Base-by-base conservation (phyloP, 1,139 yeast species). In the Yamadazyma blattariae region DNA sequence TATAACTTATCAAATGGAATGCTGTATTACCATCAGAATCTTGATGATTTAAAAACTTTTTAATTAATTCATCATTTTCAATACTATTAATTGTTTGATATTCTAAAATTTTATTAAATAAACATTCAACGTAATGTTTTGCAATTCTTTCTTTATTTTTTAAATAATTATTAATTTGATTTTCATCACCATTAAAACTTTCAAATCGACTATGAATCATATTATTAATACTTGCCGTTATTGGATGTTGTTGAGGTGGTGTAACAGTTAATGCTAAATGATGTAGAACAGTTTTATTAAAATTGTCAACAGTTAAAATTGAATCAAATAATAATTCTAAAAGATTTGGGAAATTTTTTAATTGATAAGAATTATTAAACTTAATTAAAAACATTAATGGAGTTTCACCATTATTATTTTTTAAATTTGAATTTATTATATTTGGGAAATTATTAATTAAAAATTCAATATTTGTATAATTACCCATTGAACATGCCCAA, bases 401-500 rank as follows among this genome's bases (percentile, higher is more conserved):
- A 0, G 96, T 84, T 58, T 94, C 97, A 10, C 97, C 97, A 25
- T 75, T 57, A 41, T 61, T 75, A 48, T 83, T 81, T 36, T 72
- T 57, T 11, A 66, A 56, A 49, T 86, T 92, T 13, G 94, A 88
- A 28, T 86, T 65, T 7, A 86, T 71, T 32, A 50, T 49, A 17
- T 40, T 47, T 13, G 61, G 59, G 39, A 69, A 67, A n/a, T 61
- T 63, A n/a, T 51, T 50, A 7, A 90, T 74, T 25, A 94, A 65
- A 38, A 87, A 88, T 39, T 77, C 77, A 5, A 89, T 92, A 39
- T 90, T 69, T 2, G 79, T 67, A 5, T 82, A 64, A 42, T 88
- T 79, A 0, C 95, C 97, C 61, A 94, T 72, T 0, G 97, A 88
- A 22, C 97, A 82, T 1, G 97, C 95, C 95, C 97, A 87, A 57